A percentile compares a stretch with the other conserved stretches of the same genome.
phyloP scores from a whole-genome alignment of 768 basidiomycete genomes.

The Termitomyces titanicus region DNA sequence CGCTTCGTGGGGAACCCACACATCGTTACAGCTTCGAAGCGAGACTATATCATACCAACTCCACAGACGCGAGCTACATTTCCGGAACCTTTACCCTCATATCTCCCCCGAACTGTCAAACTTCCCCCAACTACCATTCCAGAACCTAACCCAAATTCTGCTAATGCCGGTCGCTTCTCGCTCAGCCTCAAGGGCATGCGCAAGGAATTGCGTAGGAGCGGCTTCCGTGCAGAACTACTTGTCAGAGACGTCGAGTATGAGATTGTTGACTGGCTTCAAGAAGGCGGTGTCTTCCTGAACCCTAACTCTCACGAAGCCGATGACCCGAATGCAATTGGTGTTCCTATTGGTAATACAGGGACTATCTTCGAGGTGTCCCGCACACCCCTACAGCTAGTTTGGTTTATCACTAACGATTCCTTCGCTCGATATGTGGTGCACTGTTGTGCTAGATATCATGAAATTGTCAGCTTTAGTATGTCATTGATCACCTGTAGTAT shows the following conservation, averaged over 20 bases:
- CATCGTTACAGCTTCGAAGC: slow-evolving; percentile 55
- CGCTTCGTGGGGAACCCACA: slow-evolving; percentile 72
- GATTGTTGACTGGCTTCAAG: slow-evolving; percentile 58
- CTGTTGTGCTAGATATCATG: slow-evolving; percentile 77
- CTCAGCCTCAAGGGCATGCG: slow-evolving; percentile 75
- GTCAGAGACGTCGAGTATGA: slow-evolving; percentile 67
- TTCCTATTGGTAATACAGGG: slow-evolving; percentile 46
- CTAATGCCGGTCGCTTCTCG: slow-evolving; percentile 74
- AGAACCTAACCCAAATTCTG: slow-evolving; percentile 43
- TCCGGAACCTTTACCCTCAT: slow-evolving; percentile 70
- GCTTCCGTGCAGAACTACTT: slow-evolving; percentile 56
- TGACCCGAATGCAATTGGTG: slow-evolving; percentile 30
- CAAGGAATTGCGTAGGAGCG: slow-evolving; percentile 57
- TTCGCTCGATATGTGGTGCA: slow-evolving; percentile 83
- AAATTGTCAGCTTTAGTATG: slow-evolving; percentile 80
- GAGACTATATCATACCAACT: slow-evolving; percentile 46
- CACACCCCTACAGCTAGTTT: slow-evolving; percentile 65
- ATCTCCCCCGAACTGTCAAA: slow-evolving; percentile 57
- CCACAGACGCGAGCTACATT: slow-evolving; percentile 57
- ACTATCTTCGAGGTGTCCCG: slow-evolving; percentile 63
- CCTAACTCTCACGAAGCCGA: slow-evolving; percentile 37
- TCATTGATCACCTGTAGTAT: slow-evolving; percentile 9
- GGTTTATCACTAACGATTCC: slow-evolving; percentile 66
- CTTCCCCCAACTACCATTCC: slow-evolving; percentile 44
- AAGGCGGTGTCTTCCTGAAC: slow-evolving; percentile 50